phyloP scores from a whole-genome alignment of 2,329 filamentous ascomycete species.

The Rachicladosporium sp. region DNA sequence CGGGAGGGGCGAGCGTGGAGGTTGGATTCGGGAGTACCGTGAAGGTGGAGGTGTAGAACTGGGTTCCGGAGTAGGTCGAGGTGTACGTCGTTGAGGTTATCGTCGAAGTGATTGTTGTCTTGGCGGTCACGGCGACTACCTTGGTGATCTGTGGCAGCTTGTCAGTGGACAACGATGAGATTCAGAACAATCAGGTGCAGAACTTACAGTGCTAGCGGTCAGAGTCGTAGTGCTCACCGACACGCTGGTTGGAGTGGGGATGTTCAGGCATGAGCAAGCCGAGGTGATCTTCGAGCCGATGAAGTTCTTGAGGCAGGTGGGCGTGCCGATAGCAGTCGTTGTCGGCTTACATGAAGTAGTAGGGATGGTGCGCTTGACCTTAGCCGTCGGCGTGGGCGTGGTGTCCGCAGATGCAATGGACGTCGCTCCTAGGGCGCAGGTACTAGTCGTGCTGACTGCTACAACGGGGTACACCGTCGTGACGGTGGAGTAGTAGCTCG shows the following conservation, averaged over 20 bases:
- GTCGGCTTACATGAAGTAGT: neutral
- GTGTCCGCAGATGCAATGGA: neutral
- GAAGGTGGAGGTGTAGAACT: constrained; percentile 5
- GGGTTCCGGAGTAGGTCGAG: constrained; percentile 2
- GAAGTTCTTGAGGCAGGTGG: constrained; percentile 3
- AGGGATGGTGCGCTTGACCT: constrained; percentile 1
- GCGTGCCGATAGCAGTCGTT: constrained; percentile 1
- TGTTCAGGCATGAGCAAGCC: constrained; percentile 6
- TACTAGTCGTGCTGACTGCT: constrained; percentile 1
- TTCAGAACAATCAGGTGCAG: neutral
- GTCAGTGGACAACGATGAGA: neutral
- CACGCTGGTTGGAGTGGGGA: constrained; percentile 4
- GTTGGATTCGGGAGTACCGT: constrained; percentile 3
- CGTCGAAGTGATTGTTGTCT: constrained; percentile 1
- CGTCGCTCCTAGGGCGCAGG: constrained; percentile 2
- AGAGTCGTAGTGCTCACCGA: neutral
- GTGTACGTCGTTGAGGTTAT: constrained; percentile 1
- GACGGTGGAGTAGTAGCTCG: neutral
- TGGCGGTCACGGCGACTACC: neutral
- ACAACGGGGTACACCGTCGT: constrained; percentile 5
- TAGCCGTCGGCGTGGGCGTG: neutral
- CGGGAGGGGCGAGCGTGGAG: neutral
- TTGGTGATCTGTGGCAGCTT: constrained; percentile 2
- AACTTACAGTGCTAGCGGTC: constrained; percentile 1
- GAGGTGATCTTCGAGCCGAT: constrained; percentile 1